Percentiles rank a stretch among this genome's conserved stretches.
Evolutionary conservation across 257 asterid genomes (phyloP).

Genomic region (Gentiana straminea): DNA sequence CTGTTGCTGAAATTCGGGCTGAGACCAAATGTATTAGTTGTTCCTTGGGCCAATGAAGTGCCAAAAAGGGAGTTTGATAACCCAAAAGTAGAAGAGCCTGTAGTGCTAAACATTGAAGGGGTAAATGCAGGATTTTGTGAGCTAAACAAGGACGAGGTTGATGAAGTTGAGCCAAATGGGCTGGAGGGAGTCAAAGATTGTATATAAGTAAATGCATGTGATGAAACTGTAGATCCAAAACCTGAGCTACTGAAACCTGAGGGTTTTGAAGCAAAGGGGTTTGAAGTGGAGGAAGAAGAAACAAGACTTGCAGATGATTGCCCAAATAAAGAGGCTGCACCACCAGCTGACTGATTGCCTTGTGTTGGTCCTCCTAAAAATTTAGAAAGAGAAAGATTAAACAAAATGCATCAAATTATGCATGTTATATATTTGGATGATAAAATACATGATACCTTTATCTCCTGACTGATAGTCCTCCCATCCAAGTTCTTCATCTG

Average conservation of each 20-base stretch:
- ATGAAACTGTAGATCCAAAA: conserved; percentile 56
- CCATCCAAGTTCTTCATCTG: conserved; percentile 39
- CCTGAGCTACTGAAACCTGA: conserved; percentile 44
- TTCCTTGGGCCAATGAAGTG: conserved; percentile 48
- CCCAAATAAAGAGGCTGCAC: conserved; percentile 53
- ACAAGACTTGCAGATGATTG: conserved; percentile 80
- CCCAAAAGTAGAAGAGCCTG: conserved; percentile 62
- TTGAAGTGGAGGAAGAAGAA: conserved; percentile 53
- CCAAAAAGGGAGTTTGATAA: conserved; percentile 60
- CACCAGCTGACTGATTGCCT: conserved; percentile 54
- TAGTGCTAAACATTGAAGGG: conserved; percentile 51
- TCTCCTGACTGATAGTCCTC: conserved; percentile 48
- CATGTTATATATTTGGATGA: not conserved
- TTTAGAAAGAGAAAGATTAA: conserved; percentile 8
- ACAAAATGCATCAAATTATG: conserved; percentile 6
- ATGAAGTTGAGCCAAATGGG: conserved; percentile 51
- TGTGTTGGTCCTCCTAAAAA: conserved; percentile 83
- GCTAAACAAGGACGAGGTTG: conserved; percentile 58
- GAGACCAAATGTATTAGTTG: conserved; percentile 50
- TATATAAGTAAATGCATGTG: conserved; percentile 64
- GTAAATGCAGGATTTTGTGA: conserved; percentile 52
- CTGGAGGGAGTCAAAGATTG: conserved; percentile 45
- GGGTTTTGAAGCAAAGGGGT: conserved; percentile 32
- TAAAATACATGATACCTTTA: conserved; percentile 19
- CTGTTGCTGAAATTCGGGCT: conserved; percentile 57